phyloP scores from a whole-genome alignment of 2,329 filamentous ascomycete genomes.

The Teratosphaeria nubilosa region DNA sequence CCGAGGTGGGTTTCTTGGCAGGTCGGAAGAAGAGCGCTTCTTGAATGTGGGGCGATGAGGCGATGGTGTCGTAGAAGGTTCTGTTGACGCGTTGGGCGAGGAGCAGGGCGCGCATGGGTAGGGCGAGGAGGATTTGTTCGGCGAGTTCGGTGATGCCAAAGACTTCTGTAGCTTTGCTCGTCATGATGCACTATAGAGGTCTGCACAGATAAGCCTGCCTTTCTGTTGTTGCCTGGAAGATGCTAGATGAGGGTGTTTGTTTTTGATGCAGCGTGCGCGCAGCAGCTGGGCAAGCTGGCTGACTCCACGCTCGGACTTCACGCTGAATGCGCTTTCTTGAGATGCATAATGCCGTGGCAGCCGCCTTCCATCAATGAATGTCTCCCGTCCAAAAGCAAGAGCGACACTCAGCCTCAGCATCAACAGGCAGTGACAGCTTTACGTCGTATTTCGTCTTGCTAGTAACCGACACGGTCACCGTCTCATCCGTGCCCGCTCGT shows the following conservation, averaged over 20 bases:
- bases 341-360: not conserved
- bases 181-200: not conserved
- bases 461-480: too few relatives aligned
- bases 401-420: not conserved
- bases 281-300: not conserved
- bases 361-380: not conserved
- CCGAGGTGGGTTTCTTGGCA: not conserved
- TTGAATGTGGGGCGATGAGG: not conserved
- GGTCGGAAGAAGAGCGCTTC: not conserved
- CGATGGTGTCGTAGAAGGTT: not conserved
- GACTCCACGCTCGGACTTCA: not conserved
- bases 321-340: too few relatives aligned
- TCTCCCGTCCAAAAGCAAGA: not conserved
- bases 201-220: not conserved
- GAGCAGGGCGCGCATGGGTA: not conserved
- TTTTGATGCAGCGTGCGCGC: not conserved
- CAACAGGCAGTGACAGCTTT: not conserved
- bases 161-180: not conserved
- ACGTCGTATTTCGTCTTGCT: not conserved
- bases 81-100: not conserved
- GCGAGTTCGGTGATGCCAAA: not conserved
- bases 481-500: too few relatives aligned
- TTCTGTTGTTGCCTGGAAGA: not conserved
- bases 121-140: slow-evolving; percentile 1
- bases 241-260: not conserved